phyloP scores from a whole-genome alignment of 2,329 filamentous ascomycete species.

The Scedosporium minutisporum region DNA sequence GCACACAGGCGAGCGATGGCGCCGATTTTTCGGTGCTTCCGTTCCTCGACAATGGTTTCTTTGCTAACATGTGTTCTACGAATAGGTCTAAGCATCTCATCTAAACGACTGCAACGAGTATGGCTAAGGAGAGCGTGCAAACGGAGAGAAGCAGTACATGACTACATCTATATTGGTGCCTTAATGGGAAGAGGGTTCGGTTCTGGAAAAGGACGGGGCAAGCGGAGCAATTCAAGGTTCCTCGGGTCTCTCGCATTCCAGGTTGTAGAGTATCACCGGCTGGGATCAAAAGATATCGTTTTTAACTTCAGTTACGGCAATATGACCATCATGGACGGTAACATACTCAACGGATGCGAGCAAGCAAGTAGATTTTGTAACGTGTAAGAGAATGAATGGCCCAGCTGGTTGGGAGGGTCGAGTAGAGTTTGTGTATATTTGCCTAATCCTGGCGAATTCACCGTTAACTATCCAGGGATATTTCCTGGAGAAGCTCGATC shows the following conservation, averaged over 20 bases:
- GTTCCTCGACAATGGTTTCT: not conserved
- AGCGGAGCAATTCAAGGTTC: not conserved
- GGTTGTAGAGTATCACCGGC: not conserved
- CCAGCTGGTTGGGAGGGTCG: not conserved
- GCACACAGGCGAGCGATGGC: too few relatives aligned
- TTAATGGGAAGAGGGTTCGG: not conserved
- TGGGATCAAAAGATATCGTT: not conserved
- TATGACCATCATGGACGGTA: not conserved
- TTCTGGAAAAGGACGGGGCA: not conserved
- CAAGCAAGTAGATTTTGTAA: too few relatives aligned
- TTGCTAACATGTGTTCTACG: slow-evolving; percentile 8
- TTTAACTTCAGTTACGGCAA: not conserved
- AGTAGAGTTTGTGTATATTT: not conserved
- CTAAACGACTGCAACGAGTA: slow-evolving; percentile 24
- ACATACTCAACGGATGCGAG: too few relatives aligned
- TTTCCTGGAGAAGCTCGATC: not conserved
- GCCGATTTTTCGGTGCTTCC: not conserved
- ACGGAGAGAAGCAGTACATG: not conserved
- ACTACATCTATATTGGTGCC: not conserved
- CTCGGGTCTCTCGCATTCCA: not conserved
- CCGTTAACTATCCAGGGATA: not conserved
- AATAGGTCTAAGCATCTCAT: slow-evolving; percentile 62
- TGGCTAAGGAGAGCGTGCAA: not conserved
- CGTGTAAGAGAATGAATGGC: too few relatives aligned
- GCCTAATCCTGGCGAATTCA: not conserved